Evolutionary conservation across 805 yeast genomes (phyloP).

Genomic region (Candida coleopterorum): DNA sequence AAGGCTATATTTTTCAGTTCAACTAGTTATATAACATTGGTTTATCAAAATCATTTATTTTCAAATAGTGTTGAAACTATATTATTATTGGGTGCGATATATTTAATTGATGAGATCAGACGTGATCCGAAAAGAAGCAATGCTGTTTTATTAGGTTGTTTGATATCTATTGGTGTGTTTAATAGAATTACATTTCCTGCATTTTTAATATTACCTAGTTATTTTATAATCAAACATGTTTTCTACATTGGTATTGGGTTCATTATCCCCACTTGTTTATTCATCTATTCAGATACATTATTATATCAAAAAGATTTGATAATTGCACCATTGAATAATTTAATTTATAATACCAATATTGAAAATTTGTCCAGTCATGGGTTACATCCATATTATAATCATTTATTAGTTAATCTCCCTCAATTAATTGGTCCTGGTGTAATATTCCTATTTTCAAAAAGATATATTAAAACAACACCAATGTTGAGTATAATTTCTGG

Average conservation of each 20-base stretch:
- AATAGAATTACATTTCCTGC: slow-evolving; percentile 82
- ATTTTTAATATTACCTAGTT: slow-evolving; percentile 63
- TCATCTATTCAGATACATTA: slow-evolving; percentile 53
- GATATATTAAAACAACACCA: slow-evolving; percentile 48
- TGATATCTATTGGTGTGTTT: slow-evolving; percentile 66
- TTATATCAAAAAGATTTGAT: slow-evolving; percentile 35
- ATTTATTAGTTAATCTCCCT: slow-evolving; percentile 71
- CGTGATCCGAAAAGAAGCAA: slow-evolving; percentile 10
- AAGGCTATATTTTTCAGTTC: slow-evolving; percentile 46
- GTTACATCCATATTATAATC: slow-evolving; percentile 73
- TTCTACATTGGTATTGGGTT: slow-evolving; percentile 34
- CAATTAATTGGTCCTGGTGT: slow-evolving; percentile 74
- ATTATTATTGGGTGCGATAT: slow-evolving; percentile 46
- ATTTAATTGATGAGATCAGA: slow-evolving; percentile 43
- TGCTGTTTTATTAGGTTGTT: slow-evolving; percentile 37
- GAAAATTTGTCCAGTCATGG: slow-evolving; percentile 76
- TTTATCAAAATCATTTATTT: slow-evolving; percentile 81
- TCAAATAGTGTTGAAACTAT: slow-evolving; percentile 81
- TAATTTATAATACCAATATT: slow-evolving; percentile 59
- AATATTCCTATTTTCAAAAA: slow-evolving; percentile 40
- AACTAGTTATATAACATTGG: slow-evolving; percentile 66
- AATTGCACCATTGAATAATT: slow-evolving; percentile 73
- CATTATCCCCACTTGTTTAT: slow-evolving; percentile 24
- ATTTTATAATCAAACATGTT: slow-evolving; percentile 29
- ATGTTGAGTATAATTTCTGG: slow-evolving; percentile 62